Evolutionary conservation across 2,329 filamentous ascomycete species (phyloP).

Genomic region (Polytolypa hystricis): DNA sequence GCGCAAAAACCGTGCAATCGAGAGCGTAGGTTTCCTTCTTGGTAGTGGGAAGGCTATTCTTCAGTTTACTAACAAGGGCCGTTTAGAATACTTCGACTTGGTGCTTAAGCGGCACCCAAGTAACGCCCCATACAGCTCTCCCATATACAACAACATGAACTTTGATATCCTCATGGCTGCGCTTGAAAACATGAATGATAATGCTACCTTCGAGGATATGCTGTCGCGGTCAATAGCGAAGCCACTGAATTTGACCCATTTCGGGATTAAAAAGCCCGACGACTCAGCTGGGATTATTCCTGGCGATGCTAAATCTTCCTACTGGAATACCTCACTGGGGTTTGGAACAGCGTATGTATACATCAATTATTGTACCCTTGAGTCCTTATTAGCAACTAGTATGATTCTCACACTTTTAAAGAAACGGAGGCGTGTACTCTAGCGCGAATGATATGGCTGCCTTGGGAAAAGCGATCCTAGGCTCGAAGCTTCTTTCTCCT

Average conservation of each 20-base stretch:
- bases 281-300: constrained; percentile 28
- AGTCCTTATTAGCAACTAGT: too few species aligned
- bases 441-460: constrained; percentile 26
- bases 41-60: too few species aligned
- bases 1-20: constrained; percentile 1
- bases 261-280: constrained; percentile 22
- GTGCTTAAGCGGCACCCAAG: constrained; percentile 22
- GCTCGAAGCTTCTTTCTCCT: constrained; percentile 23
- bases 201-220: constrained; percentile 21
- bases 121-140: constrained; percentile 24
- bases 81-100: constrained; percentile 21
- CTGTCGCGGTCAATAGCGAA: constrained; percentile 22
- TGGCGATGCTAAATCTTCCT: constrained; percentile 18
- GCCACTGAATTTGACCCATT: constrained; percentile 23
- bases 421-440: constrained; percentile 15
- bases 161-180: constrained; percentile 30
- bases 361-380: too few species aligned
- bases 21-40: background rate
- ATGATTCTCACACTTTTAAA: too few species aligned
- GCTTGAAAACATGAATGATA: constrained; percentile 24
- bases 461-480: constrained; percentile 30
- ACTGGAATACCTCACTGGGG: constrained; percentile 23
- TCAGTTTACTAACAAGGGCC: background rate
- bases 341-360: constrained; percentile 23
- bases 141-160: constrained; percentile 30